A percentile compares a stretch with the other conserved stretches of the same genome.
phyloP scores from a whole-genome alignment of 2,329 filamentous ascomycete genomes.

The Emergomyces pasteurianus region DNA sequence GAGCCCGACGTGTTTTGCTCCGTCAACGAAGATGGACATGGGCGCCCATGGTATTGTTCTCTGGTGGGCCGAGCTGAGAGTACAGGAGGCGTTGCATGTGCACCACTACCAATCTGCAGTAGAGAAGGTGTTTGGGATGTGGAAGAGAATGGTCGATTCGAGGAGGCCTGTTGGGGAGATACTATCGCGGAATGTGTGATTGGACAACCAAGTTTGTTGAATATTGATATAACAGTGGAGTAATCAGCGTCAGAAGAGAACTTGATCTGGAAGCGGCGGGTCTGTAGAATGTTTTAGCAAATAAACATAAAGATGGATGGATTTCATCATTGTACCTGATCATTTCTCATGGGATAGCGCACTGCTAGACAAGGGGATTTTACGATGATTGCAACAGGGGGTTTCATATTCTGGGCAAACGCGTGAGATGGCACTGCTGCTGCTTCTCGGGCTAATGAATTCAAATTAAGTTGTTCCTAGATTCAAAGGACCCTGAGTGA shows the following conservation, averaged over 20 bases:
- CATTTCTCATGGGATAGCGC: slow-evolving; percentile 27
- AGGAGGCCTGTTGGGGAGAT: slow-evolving; percentile 13
- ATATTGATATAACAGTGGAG: slow-evolving; percentile 28
- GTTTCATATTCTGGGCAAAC: slow-evolving; percentile 15
- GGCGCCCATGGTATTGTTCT: not conserved
- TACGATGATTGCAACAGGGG: slow-evolving; percentile 30
- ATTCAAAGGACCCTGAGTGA: not conserved
- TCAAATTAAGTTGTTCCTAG: slow-evolving; percentile 33
- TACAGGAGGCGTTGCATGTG: not conserved
- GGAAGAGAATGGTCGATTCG: slow-evolving; percentile 6
- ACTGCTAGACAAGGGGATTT: slow-evolving; percentile 35
- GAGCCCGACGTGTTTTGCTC: not conserved
- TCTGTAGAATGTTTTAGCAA: slow-evolving; percentile 18
- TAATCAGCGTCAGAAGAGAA: slow-evolving; percentile 30
- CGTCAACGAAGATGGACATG: not conserved
- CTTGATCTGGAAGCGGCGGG: slow-evolving; percentile 35
- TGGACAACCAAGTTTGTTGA: slow-evolving; percentile 32
- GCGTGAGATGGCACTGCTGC: slow-evolving; percentile 8
- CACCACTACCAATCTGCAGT: not conserved
- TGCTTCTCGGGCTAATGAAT: slow-evolving; percentile 20
- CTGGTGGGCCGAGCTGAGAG: not conserved
- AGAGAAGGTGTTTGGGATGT: not conserved
- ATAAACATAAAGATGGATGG: not conserved
- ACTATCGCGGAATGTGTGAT: slow-evolving; percentile 28
- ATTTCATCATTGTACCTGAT: slow-evolving; percentile 17